Evolutionary conservation across 1,284 basidiomycete species (phyloP).

Genomic region (Pseudozyma hubeiensis): DNA sequence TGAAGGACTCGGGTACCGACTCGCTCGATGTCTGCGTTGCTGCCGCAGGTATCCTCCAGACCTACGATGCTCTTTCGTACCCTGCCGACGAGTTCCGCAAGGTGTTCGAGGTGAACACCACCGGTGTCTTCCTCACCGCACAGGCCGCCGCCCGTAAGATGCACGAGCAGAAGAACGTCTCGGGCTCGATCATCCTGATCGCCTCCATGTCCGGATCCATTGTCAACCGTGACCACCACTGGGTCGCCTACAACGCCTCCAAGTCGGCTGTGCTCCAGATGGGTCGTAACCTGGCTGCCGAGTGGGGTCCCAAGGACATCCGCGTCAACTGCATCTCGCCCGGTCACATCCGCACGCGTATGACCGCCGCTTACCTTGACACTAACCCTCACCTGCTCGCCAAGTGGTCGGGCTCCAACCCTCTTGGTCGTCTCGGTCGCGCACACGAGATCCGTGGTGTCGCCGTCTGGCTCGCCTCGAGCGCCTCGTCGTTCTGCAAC

Average conservation of each 20-base stretch:
- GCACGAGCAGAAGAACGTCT: constrained; percentile 75
- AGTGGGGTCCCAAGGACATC: constrained; percentile 78
- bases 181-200: constrained; percentile 83
- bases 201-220: constrained; percentile 88
- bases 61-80: constrained; percentile 77
- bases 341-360: constrained; percentile 72
- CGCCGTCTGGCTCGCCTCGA: constrained; percentile 79
- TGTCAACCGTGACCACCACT: constrained; percentile 79
- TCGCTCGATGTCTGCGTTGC: constrained; percentile 80
- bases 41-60: constrained; percentile 80
- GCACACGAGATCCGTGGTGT: constrained; percentile 83
- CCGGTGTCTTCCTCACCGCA: constrained; percentile 81
- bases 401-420: constrained; percentile 81
- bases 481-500: constrained; percentile 68
- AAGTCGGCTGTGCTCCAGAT: constrained; percentile 86
- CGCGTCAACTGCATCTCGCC: constrained; percentile 67
- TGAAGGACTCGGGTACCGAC: constrained; percentile 68
- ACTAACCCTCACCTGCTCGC: constrained; percentile 76
- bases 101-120: constrained; percentile 77
- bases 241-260: constrained; percentile 82
- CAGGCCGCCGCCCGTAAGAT: constrained; percentile 83
- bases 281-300: constrained; percentile 84
- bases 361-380: constrained; percentile 83
- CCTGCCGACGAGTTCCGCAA: constrained; percentile 78
- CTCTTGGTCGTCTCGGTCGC: constrained; percentile 79